Evolutionary conservation across 495 filamentous ascomycete genomes (phyloP).

Genomic region (Talaromyces wortmannii): DNA sequence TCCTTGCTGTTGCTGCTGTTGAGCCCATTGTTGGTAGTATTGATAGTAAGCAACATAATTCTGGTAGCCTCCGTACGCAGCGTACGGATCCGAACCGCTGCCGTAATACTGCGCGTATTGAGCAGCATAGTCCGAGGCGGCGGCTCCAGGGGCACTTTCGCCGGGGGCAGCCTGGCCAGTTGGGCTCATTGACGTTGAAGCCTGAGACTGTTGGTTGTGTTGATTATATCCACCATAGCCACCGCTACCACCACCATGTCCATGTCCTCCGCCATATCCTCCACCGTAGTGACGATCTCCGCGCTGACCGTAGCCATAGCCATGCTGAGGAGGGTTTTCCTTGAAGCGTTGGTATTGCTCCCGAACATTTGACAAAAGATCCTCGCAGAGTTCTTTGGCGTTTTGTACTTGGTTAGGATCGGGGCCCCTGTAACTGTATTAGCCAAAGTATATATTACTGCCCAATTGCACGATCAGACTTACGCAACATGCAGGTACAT

Average conservation of each 20-base stretch:
- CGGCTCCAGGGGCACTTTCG: conserved; percentile 33
- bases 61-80: conserved; percentile 82
- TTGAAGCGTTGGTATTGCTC: conserved; percentile 87
- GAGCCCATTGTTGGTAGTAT: conserved; percentile 61
- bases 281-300: conserved; percentile 23
- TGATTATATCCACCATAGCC: conserved; percentile 24
- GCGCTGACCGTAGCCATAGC: conserved; percentile 45
- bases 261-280: conserved; percentile 5
- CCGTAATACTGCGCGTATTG: conserved; percentile 82
- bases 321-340: conserved; percentile 67
- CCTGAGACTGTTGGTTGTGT: conserved; percentile 25
- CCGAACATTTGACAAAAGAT: conserved; percentile 75
- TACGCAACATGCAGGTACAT: conserved; percentile 96
- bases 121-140: conserved; percentile 55
- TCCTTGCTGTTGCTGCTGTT: conserved; percentile 40
- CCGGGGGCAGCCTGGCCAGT: conserved; percentile 21
- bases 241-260: conserved; percentile 22
- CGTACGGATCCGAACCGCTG: conserved; percentile 73
- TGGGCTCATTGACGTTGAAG: conserved; percentile 28
- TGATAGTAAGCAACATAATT: conserved; percentile 63
- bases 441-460: conserved; percentile 5
- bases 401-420: conserved; percentile 78
- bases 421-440: conserved; percentile 62
- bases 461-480: conserved; percentile 22
- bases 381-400: conserved; percentile 82